Evolutionary conservation across 208 protist species (phyloP).

Genomic region (Phytomonas sp.): DNA sequence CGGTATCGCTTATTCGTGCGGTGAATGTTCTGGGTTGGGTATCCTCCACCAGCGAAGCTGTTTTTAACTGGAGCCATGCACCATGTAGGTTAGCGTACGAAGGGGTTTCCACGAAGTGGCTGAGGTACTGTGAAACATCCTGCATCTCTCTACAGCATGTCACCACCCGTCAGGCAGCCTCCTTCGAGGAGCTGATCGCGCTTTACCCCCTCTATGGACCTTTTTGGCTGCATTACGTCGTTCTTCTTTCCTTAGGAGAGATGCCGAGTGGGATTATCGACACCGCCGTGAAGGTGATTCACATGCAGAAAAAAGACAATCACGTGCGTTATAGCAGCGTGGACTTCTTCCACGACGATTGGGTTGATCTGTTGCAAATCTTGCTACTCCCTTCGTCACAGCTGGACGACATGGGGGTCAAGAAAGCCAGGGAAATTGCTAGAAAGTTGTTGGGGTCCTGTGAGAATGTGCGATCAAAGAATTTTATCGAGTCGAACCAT

Average conservation of each 20-base stretch:
- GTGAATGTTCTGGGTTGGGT: slow-evolving; percentile 40
- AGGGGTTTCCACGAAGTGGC: slow-evolving; percentile 17
- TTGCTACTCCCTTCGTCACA: slow-evolving; percentile 10
- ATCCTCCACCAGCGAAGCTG: neutral
- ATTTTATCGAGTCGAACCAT: too few species aligned
- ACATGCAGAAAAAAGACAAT: slow-evolving; percentile 12
- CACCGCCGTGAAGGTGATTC: slow-evolving; percentile 11
- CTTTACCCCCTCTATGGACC: slow-evolving; percentile 48
- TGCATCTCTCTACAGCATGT: slow-evolving; percentile 22
- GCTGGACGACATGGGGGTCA: too few species aligned
- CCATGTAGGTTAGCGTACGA: neutral
- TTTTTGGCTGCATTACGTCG: slow-evolving; percentile 65
- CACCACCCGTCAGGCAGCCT: slow-evolving; percentile 31
- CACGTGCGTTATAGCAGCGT: slow-evolving; percentile 17
- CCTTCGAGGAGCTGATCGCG: slow-evolving; percentile 81
- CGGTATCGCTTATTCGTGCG: slow-evolving; percentile 27
- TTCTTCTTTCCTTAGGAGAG: slow-evolving; percentile 14
- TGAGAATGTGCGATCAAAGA: too few species aligned
- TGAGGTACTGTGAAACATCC: slow-evolving; percentile 43
- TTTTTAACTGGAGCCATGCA: neutral
- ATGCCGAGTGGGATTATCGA: neutral
- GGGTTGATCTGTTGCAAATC: slow-evolving; percentile 39
- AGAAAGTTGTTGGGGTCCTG: too few species aligned
- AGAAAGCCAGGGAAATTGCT: too few species aligned
- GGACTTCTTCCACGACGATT: slow-evolving; percentile 18